Base-by-base conservation (phyloP, 2,329 filamentous ascomycete species). In the Akanthomyces lecanii region DNA sequence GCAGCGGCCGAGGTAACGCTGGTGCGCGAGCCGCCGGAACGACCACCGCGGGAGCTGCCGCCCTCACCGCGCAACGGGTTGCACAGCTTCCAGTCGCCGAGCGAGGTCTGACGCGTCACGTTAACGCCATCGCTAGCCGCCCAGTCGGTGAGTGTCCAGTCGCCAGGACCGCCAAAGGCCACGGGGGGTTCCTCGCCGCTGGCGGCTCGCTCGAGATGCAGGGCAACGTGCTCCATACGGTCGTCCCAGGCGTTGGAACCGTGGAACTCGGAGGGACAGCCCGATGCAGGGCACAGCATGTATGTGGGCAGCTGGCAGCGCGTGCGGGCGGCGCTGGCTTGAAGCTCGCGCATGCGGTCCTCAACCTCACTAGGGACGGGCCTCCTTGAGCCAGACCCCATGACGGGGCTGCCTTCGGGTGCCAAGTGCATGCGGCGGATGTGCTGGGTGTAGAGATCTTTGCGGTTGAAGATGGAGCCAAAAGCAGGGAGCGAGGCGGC, bases 391-490 rank as follows among this genome's bases (percentile, higher is more conserved):
- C 75, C 75, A n/a, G 58, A 18, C 3, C 58, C 59, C 28, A 42
- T n/a, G 3, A 50, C 11, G 30, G 73, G 69, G 62, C 75, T 71
- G 60, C 75, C 77, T 2, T 74, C 66, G 61, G 81, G 73, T 0
- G 84, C 82, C 0, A 84, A 80, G 72, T 97, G 93, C 91, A 96
- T 96, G 53, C 94, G 89, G 6, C 91, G 85, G 2, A 94, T 82
- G 71, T 97, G 94, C 70, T 96, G 92, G 0, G 89, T 91, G 77
- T 93, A 97, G 11, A 97, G 84, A 70, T 97, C 93, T 73, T 96
- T 96, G 70, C 93, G 89, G 75, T 96, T 96, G 79, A 97, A 97
- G 69, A 82, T 79, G 38, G 77, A 76, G n/a, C 81, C 87, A 69
- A 89, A 87, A 45, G 78, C 78, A 6, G 81, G 75, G 12, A 69